A percentile compares a stretch with the other conserved stretches of the same genome.
These are phyloP conservation scores for Coemansia aciculifera DNA, from an alignment of 192 early-diverging fungal genomes.

Conservation along the genomic window DNA sequence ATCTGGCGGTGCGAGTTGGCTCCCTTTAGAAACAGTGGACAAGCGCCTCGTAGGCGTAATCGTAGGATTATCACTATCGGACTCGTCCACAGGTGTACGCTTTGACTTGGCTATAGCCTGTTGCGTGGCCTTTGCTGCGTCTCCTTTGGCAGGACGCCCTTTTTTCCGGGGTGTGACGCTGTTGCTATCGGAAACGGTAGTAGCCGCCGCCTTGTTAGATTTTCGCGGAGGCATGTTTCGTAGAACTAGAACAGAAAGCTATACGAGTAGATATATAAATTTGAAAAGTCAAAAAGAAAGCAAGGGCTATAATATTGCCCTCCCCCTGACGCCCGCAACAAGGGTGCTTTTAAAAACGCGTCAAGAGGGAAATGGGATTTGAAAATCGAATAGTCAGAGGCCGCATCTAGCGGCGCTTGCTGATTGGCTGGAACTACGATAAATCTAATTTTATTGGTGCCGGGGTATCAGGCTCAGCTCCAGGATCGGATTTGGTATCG, in stretches of 20 bases:
- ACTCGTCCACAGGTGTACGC: not conserved
- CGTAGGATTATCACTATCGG: conserved; percentile 1
- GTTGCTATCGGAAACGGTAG: conserved; percentile 7
- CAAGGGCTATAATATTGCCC: not conserved
- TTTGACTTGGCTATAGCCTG: not conserved
- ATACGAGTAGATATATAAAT: not conserved
- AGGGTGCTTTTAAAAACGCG: not conserved
- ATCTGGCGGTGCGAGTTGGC: conserved; percentile 26
- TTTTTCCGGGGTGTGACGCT: not conserved
- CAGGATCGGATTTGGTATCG: conserved; percentile 5
- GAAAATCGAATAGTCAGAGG: conserved; percentile 21
- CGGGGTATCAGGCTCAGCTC: not conserved
- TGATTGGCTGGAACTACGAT: conserved; percentile 20
- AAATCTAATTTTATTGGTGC: not conserved
- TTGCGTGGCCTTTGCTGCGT: not conserved
- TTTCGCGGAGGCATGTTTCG: conserved; percentile 28
- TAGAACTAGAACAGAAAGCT: not conserved
- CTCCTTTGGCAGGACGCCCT: not conserved
- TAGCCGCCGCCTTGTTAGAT: conserved; percentile 10
- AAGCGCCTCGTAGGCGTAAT: conserved; percentile 12
- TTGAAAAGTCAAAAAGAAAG: not conserved
- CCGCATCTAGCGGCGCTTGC: not conserved
- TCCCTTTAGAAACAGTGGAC: not conserved
- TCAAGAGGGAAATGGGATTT: not conserved
- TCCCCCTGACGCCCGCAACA: not conserved